Percentiles rank a stretch among this genome's conserved stretches.
Evolutionary conservation across 23 red algal genomes (phyloP).

Genomic region (Gracilaria vermiculophylla): DNA sequence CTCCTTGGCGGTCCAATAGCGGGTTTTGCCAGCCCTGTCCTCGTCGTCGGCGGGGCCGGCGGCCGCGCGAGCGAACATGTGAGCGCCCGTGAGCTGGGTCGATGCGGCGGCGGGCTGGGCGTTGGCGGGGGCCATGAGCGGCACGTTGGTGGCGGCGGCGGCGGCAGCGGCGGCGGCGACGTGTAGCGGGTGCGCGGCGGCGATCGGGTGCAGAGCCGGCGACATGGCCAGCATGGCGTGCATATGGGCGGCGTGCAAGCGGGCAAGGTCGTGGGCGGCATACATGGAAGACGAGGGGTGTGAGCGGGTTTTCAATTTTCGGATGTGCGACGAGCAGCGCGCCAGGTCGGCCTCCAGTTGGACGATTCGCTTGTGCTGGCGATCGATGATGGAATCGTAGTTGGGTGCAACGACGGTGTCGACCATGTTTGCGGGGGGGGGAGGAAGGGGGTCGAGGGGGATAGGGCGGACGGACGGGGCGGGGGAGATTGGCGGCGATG

Average conservation of each 20-base stretch:
- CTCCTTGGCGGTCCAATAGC: conserved; percentile 79
- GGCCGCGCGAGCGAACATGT: neutral
- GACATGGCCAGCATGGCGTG: conserved; percentile 42
- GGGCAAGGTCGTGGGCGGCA: conserved; percentile 20
- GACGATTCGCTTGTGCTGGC: conserved; percentile 50
- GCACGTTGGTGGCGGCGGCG: conserved; percentile 1
- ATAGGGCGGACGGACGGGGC: neutral
- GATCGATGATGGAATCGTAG: conserved; percentile 64
- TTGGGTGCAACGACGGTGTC: conserved; percentile 15
- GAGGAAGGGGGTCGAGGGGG: neutral
- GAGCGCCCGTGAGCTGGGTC: neutral
- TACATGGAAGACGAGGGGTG: neutral
- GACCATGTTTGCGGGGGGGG: neutral
- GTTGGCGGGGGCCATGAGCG: neutral
- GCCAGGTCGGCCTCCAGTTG: conserved; percentile 52
- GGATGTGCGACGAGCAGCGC: conserved; percentile 13
- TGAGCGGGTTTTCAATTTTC: neutral
- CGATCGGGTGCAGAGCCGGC: neutral
- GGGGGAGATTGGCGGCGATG: neutral
- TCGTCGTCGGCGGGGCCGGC: conserved; percentile 25
- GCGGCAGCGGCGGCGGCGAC: conserved; percentile 9
- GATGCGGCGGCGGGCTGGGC: neutral
- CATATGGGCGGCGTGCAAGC: conserved; percentile 34
- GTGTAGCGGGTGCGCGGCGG: neutral
- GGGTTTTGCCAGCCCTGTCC: conserved; percentile 60